Conservation (phyloP, 805 yeast genomes). For the Ogataea minuta region DNA sequence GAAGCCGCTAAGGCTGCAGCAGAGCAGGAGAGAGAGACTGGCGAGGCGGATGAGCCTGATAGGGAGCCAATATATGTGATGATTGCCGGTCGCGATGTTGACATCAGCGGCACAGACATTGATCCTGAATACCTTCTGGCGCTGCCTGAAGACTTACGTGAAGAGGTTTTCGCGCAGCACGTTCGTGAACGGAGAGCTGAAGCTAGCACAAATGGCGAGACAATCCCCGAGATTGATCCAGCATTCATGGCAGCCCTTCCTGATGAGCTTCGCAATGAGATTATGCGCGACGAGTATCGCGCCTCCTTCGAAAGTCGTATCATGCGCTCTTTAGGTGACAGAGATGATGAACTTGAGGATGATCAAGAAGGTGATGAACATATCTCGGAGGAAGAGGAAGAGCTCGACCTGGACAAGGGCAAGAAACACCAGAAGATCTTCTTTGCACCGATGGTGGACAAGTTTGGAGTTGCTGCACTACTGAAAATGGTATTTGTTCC, state of each 20-base stretch:
- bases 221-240: slow-evolving; percentile 68
- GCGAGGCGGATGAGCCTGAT: slow-evolving; percentile 9
- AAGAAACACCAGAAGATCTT: slow-evolving; percentile 37
- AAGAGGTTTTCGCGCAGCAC: slow-evolving; percentile 86
- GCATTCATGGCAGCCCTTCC: slow-evolving; percentile 83
- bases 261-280: slow-evolving; percentile 33
- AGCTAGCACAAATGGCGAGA: slow-evolving; percentile 41
- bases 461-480: slow-evolving; percentile 70
- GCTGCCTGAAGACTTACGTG: slow-evolving; percentile 88
- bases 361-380: slow-evolving; percentile 25
- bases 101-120: slow-evolving; percentile 84
- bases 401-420: slow-evolving; percentile 20
- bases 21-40: slow-evolving; percentile 2
- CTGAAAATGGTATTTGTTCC: slow-evolving; percentile 72
- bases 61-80: slow-evolving; percentile 61
- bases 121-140: slow-evolving; percentile 91
- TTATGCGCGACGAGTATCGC: slow-evolving; percentile 31
- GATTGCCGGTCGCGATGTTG: slow-evolving; percentile 77
- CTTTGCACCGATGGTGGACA: slow-evolving; percentile 70
- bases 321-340: slow-evolving; percentile 16
- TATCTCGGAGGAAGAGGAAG: slow-evolving; percentile 19
- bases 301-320: slow-evolving; percentile 19
- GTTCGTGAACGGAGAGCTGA: slow-evolving; percentile 68
- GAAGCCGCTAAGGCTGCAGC: slow-evolving; percentile 32
- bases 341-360: slow-evolving; percentile 13